Evolutionary conservation across 306 rosid genomes (phyloP).

Genomic region (Aeschynomene evenia): DNA sequence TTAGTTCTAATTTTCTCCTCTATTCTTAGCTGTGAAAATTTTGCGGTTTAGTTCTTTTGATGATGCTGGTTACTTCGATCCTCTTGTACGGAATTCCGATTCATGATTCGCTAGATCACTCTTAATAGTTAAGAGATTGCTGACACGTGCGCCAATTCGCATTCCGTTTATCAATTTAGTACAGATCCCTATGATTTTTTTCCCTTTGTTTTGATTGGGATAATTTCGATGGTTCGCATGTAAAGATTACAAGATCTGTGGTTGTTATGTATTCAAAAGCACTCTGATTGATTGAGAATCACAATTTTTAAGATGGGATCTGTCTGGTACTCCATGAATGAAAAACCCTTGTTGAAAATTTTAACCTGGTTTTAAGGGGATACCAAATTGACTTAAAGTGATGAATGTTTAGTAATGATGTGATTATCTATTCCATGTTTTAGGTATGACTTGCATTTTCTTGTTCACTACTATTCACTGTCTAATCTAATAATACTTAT

Average conservation of each 20-base stretch:
- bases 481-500: not conserved
- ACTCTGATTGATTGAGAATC: not conserved
- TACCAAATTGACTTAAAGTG: not conserved
- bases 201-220: slow-evolving; percentile 11
- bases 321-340: not conserved
- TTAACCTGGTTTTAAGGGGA: not conserved
- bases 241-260: slow-evolving; percentile 22
- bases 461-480: not conserved
- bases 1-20: slow-evolving; percentile 4
- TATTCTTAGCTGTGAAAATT: not conserved
- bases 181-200: slow-evolving; percentile 6
- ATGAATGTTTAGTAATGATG: not conserved
- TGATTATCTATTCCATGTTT: not conserved
- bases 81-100: not conserved
- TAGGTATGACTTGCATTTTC: not conserved
- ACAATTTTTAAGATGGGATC: not conserved
- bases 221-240: not conserved
- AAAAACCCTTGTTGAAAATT: not conserved
- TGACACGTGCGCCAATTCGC: not conserved
- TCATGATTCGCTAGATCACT: slow-evolving; percentile 6
- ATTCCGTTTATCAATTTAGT: slow-evolving; percentile 15
- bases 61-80: slow-evolving; percentile 22
- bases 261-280: not conserved
- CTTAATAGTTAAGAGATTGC: not conserved
- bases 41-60: not conserved